Conservation (phyloP, 495 filamentous ascomycete species). For the Hyphodiscus hymeniophilus region DNA sequence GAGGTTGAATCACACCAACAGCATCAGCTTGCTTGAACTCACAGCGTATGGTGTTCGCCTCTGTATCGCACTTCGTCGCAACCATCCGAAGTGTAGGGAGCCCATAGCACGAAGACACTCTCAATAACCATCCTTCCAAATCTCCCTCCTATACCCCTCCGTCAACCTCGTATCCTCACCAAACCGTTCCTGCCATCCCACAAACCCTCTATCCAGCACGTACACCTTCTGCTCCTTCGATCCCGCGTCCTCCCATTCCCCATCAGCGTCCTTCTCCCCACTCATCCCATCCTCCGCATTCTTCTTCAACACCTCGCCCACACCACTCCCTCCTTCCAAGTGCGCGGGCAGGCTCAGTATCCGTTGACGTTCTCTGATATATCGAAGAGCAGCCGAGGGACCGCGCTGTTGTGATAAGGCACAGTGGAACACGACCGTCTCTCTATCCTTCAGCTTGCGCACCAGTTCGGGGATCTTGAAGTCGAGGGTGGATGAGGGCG, state of each 20-base stretch:
- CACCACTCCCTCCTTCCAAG: slow-evolving; percentile 10
- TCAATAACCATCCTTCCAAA: slow-evolving; percentile 66
- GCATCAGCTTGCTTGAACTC: no score
- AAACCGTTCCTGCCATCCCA: slow-evolving; percentile 84
- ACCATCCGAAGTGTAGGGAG: no score
- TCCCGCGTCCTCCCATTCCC: slow-evolving; percentile 23
- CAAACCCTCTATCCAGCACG: slow-evolving; percentile 81
- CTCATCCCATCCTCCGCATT: slow-evolving; percentile 34
- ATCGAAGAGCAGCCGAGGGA: slow-evolving; percentile 59
- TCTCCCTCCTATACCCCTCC: slow-evolving; percentile 74
- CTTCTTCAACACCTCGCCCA: slow-evolving; percentile 13
- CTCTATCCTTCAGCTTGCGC: slow-evolving; percentile 65
- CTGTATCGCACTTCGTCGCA: no score
- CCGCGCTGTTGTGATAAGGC: slow-evolving; percentile 86
- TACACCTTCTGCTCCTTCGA: slow-evolving; percentile 54
- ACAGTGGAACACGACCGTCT: slow-evolving; percentile 91
- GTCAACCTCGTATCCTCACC: slow-evolving; percentile 75
- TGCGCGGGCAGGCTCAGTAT: slow-evolving; percentile 24
- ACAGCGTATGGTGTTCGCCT: no score
- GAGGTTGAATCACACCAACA: no score
- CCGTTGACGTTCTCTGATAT: slow-evolving; percentile 55
- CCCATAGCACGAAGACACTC: no score
- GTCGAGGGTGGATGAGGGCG: slow-evolving; percentile 66
- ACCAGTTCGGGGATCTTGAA: slow-evolving; percentile 72
- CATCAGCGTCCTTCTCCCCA: slow-evolving; percentile 21